These are phyloP conservation scores for Coccomyxa sp. DNA, from an alignment of 139 green algal genomes.

Conservation along the genomic window DNA sequence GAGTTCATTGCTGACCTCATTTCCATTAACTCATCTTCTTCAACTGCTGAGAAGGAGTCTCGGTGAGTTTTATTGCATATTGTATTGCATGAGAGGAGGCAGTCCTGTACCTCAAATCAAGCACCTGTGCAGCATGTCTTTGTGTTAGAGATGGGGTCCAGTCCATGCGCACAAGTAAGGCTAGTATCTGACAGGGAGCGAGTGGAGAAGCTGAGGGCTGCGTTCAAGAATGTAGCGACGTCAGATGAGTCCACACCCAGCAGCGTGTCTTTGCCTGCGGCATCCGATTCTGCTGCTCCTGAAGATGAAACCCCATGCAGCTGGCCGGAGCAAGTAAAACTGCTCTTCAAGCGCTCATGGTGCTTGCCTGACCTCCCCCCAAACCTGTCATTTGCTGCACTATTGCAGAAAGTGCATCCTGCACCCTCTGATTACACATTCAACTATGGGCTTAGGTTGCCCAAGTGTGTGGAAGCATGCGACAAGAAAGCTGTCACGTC, in stretches of 20 bases:
- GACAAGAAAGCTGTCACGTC: not conserved
- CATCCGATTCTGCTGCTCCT: not conserved
- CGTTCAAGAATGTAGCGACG: not conserved
- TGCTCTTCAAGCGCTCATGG: slow-evolving; percentile 52
- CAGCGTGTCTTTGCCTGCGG: not conserved
- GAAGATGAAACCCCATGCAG: not conserved
- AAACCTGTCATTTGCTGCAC: not conserved
- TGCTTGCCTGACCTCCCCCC: not conserved
- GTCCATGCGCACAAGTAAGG: too few species aligned
- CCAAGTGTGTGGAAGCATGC: not conserved
- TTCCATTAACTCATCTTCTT: slow-evolving; percentile 62
- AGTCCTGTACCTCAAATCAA: not conserved
- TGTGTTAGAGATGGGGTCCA: not conserved
- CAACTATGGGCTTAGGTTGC: not conserved
- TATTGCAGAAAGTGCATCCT: not conserved
- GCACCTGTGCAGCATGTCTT: not conserved
- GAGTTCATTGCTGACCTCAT: slow-evolving; percentile 92
- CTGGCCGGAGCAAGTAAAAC: slow-evolving; percentile 26
- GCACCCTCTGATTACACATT: not conserved
- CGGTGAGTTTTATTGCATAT: not conserved
- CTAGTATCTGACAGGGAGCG: slow-evolving; percentile 19
- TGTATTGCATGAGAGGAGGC: not conserved
- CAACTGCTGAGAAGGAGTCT: slow-evolving; percentile 44
- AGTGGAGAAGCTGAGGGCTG: slow-evolving; percentile 32
- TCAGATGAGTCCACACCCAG: not conserved